Conservation (phyloP, 2,329 filamentous ascomycete genomes). For the Alternaria dauci region DNA sequence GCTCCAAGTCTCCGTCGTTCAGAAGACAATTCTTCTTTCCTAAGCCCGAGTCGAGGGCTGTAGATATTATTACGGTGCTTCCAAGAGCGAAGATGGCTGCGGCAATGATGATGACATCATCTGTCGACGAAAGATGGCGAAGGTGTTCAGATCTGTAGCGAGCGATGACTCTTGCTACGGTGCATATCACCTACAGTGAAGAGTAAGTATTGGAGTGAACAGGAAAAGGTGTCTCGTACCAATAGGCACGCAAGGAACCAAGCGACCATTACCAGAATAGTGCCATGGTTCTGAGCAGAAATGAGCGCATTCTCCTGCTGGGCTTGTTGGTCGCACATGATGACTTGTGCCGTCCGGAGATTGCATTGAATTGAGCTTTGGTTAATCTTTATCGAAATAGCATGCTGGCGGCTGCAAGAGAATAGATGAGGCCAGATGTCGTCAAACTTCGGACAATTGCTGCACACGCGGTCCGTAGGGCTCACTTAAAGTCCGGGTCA, state of each 20-base stretch:
- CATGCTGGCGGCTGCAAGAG: slow-evolving; percentile 10
- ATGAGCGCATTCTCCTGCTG: slow-evolving; percentile 30
- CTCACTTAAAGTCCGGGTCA: slow-evolving; percentile 24
- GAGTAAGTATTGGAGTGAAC: slow-evolving; percentile 10
- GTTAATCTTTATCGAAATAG: slow-evolving; percentile 27
- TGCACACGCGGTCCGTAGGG: slow-evolving; percentile 22
- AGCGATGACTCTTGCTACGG: slow-evolving; percentile 24
- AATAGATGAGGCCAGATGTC: slow-evolving; percentile 20
- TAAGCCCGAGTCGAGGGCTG: slow-evolving; percentile 30
- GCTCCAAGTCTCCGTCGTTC: slow-evolving; percentile 3
- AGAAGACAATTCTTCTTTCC: slow-evolving; percentile 30
- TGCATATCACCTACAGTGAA: slow-evolving; percentile 27
- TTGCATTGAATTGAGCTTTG: slow-evolving; percentile 29
- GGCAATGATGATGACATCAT: slow-evolving; percentile 32
- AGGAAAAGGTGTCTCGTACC: slow-evolving; percentile 17
- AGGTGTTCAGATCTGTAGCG: slow-evolving; percentile 25
- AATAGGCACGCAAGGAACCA: slow-evolving; percentile 39
- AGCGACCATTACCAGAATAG: slow-evolving; percentile 36
- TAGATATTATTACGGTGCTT: slow-evolving; percentile 32
- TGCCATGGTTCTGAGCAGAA: slow-evolving; percentile 35
- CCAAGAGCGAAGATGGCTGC: slow-evolving; percentile 34
- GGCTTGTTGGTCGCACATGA: slow-evolving; percentile 21
- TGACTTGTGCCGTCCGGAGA: slow-evolving; percentile 24
- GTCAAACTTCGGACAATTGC: slow-evolving; percentile 17
- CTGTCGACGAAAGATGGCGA: slow-evolving; percentile 19